Evolutionary conservation across 1,284 basidiomycete genomes (phyloP), one percentile per base, ranked within the genome.

Genomic region (Bondarzewia mesenterica): DNA sequence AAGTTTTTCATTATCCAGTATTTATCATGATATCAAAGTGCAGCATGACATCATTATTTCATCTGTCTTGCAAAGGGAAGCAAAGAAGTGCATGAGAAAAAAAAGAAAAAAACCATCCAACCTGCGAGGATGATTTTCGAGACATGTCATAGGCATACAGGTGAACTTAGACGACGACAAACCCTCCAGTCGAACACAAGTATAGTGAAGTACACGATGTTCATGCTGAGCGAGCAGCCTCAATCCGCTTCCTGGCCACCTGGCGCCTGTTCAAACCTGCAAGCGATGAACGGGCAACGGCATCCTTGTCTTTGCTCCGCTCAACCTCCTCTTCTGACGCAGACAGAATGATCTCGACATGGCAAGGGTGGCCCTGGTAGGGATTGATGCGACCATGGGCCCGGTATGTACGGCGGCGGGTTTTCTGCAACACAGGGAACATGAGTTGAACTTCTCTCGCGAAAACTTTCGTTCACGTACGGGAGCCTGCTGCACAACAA

Each of bases 371-470:
- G 48, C 90, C 89, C 72, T 92, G 88, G 77, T 89, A 89, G 47
- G 88, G 86, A 73, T 89, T 90, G 69, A 90, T 93, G 62, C 91
- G 86, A 83, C 91, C 91, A 72, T 94, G 92, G 47, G 96, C 96
- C 73, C 96, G 93, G 85, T 96, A 99, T 59, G 96, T 99, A 68
- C 96, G 91, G 64, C 96, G 92, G 71, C 93, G 93, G 68, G 96
- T 99, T 92, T 99, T 99, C 87, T 91, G 58, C 12, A 35, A 14
- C 43, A 32, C 26, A 46, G 47, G 42, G 37, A 29, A 8, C 39
- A 27, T 43, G 29, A 35, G 4, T 29, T 20, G 4, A 16, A 20
- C n/a, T 20, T 20, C 42, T 4, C 29, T 14, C 47, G 25, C 26
- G 14, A 43, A 45, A 7, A 18, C 14, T 18, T 14, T 14, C 8